phyloP scores from a whole-genome alignment of 1,139 yeast genomes.

The Yamadazyma atmosphaerica region DNA sequence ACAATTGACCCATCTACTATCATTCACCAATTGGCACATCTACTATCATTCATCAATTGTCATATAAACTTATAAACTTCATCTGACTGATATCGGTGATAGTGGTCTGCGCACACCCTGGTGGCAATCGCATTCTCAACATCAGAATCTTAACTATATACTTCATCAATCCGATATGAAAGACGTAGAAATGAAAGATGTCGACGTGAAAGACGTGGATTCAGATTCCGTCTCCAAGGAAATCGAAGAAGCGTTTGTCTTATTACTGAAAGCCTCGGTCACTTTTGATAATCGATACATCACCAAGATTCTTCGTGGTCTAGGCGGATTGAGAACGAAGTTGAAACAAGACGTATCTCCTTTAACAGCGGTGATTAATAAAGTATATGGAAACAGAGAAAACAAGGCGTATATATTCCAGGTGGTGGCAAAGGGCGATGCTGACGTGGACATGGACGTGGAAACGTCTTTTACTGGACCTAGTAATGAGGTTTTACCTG shows the following conservation, averaged over 20 bases:
- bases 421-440: conserved; percentile 24
- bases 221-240: conserved; percentile 26
- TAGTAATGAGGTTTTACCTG: conserved; percentile 52
- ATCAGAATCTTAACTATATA: conserved; percentile 18
- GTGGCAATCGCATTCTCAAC: conserved; percentile 47
- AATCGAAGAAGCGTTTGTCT: conserved; percentile 52
- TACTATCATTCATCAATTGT: no score
- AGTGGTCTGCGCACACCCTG: no score
- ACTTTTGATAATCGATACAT: conserved; percentile 86
- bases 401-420: conserved; percentile 46
- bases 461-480: conserved; percentile 7
- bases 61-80: no score
- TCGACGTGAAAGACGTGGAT: neutral
- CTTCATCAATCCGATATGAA: conserved; percentile 8
- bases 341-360: conserved; percentile 46
- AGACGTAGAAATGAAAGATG: conserved; percentile 10
- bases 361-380: conserved; percentile 53
- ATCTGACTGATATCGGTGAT: no score
- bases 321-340: conserved; percentile 71
- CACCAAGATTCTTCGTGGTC: conserved; percentile 80
- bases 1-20: no score
- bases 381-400: conserved; percentile 45
- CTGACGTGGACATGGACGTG: conserved; percentile 8
- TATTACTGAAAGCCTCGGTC: conserved; percentile 69
- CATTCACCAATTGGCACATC: no score